Conservation (phyloP, 345 rosid species). For the Linum tenue region DNA sequence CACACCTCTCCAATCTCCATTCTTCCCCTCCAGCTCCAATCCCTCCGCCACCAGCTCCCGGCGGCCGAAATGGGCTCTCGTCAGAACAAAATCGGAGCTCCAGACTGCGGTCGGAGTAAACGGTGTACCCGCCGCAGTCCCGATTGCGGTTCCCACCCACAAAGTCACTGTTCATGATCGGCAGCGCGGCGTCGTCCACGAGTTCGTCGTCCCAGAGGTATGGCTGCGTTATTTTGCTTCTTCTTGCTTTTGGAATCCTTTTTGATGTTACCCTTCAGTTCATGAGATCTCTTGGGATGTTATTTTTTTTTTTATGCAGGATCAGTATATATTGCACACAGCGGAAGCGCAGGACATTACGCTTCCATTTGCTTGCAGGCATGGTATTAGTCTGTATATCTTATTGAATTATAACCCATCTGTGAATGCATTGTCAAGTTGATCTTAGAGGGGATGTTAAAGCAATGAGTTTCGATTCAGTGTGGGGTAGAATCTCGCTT, state of each 20-base stretch:
- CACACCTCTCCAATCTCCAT: not conserved
- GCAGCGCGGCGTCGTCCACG: slow-evolving; percentile 68
- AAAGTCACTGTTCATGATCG: slow-evolving; percentile 85
- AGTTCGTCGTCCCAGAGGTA: slow-evolving; percentile 88
- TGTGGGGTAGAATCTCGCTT: no score
- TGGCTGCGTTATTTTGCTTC: no score
- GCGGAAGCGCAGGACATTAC: slow-evolving; percentile 73
- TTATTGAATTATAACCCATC: not conserved
- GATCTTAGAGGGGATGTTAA: not conserved
- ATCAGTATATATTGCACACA: slow-evolving; percentile 86
- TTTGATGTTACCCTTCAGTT: no score
- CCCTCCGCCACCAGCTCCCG: slow-evolving; percentile 2
- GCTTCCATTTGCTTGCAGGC: slow-evolving; percentile 98
- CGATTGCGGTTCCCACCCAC: slow-evolving; percentile 46
- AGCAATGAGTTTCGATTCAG: no score
- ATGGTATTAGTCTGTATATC: slow-evolving; percentile 42
- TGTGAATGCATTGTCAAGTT: not conserved
- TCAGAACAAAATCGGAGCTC: slow-evolving; percentile 34
- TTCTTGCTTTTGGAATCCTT: not conserved
- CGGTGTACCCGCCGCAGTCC: slow-evolving; percentile 16
- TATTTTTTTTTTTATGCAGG: slow-evolving; percentile 51
- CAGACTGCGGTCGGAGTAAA: slow-evolving; percentile 36
- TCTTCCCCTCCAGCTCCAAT: no score
- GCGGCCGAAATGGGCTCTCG: slow-evolving; percentile 16
- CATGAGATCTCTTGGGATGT: no score